phyloP scores from a whole-genome alignment of 2,329 filamentous ascomycete species.

The Calonectria naviculata region DNA sequence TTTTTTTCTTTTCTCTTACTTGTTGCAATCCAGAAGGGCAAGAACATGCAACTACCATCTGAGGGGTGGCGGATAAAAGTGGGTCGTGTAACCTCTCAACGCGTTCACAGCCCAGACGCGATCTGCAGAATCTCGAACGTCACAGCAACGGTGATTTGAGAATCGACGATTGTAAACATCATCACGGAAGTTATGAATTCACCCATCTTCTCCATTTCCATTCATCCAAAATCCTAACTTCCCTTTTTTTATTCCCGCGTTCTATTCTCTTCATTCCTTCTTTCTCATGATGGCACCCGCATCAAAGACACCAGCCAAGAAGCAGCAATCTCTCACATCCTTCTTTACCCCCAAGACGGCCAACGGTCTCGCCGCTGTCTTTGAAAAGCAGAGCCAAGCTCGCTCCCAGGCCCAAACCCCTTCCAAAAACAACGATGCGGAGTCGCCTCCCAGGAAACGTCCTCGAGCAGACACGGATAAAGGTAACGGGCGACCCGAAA shows the following conservation, averaged over 20 bases:
- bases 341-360: conserved; percentile 79
- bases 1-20: too few species aligned
- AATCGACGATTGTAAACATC: background rate
- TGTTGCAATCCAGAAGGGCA: too few species aligned
- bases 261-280: background rate
- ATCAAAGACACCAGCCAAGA: conserved; percentile 63
- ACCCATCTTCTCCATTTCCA: conserved; percentile 7
- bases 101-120: conserved; percentile 39
- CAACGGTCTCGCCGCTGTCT: conserved; percentile 55
- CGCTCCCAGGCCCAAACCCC: conserved; percentile 38
- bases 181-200: conserved; percentile 14
- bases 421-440: conserved; percentile 39
- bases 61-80: conserved; percentile 21
- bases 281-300: conserved; percentile 46
- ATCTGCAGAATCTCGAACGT: conserved; percentile 28
- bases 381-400: conserved; percentile 45
- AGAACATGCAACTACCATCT: background rate
- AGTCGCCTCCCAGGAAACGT: conserved; percentile 58
- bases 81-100: conserved; percentile 40
- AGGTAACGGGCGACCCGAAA: conserved; percentile 53
- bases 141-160: conserved; percentile 24
- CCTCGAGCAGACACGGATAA: conserved; percentile 59
- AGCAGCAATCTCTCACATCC: conserved; percentile 85
- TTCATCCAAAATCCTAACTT: background rate
- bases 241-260: background rate